These are phyloP conservation scores for Pseudocercospora macadamiae DNA, from an alignment of 2,329 filamentous ascomycete genomes.

Conservation along the genomic window DNA sequence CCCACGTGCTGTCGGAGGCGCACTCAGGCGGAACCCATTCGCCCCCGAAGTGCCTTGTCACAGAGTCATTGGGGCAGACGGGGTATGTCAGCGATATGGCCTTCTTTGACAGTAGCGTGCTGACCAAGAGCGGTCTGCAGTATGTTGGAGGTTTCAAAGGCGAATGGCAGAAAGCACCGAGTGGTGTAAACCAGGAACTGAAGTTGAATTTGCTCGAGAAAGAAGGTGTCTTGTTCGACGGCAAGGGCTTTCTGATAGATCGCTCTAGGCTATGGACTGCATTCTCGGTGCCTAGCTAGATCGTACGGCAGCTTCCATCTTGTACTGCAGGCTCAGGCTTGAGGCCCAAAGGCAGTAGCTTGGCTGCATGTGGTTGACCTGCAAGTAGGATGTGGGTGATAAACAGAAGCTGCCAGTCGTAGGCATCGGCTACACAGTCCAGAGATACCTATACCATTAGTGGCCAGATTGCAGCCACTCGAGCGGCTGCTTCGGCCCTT, in stretches of 20 bases:
- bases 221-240: conserved; percentile 69
- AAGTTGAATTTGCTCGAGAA: conserved; percentile 64
- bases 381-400: too few species aligned
- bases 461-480: too few species aligned
- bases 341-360: too few species aligned
- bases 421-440: too few species aligned
- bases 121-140: conserved; percentile 15
- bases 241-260: conserved; percentile 61
- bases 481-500: too few species aligned
- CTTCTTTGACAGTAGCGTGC: too few species aligned
- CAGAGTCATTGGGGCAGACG: conserved; percentile 76
- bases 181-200: conserved; percentile 65
- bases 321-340: too few species aligned
- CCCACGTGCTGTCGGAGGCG: conserved; percentile 76
- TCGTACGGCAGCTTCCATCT: background rate
- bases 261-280: conserved; percentile 47
- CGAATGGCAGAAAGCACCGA: conserved; percentile 63
- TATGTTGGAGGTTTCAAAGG: conserved; percentile 71
- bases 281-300: conserved; percentile 40
- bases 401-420: too few species aligned
- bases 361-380: too few species aligned
- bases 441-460: too few species aligned
- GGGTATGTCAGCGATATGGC: conserved; percentile 51
- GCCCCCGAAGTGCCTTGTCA: conserved; percentile 77
- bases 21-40: conserved; percentile 77